Conservation (phyloP, 2,329 filamentous ascomycete genomes). For the Ophiosphaerella korrae region DNA sequence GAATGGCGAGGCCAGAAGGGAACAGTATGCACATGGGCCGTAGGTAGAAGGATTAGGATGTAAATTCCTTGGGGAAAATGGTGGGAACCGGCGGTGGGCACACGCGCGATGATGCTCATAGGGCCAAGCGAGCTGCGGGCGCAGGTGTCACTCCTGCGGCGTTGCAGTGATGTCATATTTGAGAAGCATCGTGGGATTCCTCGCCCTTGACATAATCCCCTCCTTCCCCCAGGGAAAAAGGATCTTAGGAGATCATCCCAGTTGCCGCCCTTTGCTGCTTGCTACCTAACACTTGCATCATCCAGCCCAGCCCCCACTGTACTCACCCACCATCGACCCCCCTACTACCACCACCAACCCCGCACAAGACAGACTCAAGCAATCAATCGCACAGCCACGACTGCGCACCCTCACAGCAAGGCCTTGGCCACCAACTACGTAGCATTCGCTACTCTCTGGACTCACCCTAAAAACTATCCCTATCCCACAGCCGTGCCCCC, state of each 20-base stretch:
- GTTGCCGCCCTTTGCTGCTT: slow-evolving; percentile 1
- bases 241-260: slow-evolving; percentile 6
- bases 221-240: slow-evolving; percentile 12
- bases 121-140: too few species aligned
- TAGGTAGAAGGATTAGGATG: too few species aligned
- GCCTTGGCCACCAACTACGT: background rate
- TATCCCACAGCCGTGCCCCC: slow-evolving; percentile 24
- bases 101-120: too few species aligned
- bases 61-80: too few species aligned
- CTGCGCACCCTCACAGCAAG: too few species aligned
- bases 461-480: slow-evolving; percentile 28
- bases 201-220: slow-evolving; percentile 17
- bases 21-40: too few species aligned
- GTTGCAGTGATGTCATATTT: slow-evolving; percentile 6
- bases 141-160: slow-evolving; percentile 8
- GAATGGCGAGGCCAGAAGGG: too few species aligned
- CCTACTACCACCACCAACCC: too few species aligned
- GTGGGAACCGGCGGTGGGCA: too few species aligned
- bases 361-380: too few species aligned
- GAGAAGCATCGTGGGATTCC: slow-evolving; percentile 17
- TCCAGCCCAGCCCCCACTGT: background rate
- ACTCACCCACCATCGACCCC: too few species aligned
- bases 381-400: too few species aligned
- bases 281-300: slow-evolving; percentile 1
- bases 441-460: background rate